phyloP scores from a whole-genome alignment of 2,329 filamentous ascomycete species.

The Aspergillus arachidicola region DNA sequence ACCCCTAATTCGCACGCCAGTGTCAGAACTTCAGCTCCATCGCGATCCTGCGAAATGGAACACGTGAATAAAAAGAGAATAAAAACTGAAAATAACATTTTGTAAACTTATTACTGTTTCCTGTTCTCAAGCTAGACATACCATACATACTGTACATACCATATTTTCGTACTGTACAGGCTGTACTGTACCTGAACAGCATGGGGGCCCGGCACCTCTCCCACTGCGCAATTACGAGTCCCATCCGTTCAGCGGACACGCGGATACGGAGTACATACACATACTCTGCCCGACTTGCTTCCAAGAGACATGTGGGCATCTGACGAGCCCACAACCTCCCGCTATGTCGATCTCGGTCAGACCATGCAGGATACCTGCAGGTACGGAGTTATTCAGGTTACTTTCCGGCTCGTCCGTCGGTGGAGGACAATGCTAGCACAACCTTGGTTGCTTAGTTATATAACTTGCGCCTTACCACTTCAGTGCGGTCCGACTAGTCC shows the following conservation, averaged over 20 bases:
- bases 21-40: not conserved
- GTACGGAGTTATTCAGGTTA: not conserved
- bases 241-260: not conserved
- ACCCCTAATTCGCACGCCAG: not conserved
- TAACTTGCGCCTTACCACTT: not conserved
- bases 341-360: not conserved
- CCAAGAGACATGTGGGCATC: not conserved
- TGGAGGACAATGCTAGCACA: not conserved
- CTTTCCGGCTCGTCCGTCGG: not conserved
- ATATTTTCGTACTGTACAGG: too few species aligned
- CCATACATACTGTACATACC: too few species aligned
- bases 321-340: not conserved
- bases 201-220: not conserved
- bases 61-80: too few species aligned
- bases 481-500: slow-evolving; percentile 3
- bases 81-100: not conserved
- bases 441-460: not conserved
- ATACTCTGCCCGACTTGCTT: not conserved
- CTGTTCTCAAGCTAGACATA: too few species aligned
- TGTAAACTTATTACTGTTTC: not conserved
- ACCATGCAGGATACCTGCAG: not conserved
- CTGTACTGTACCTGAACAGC: not conserved
- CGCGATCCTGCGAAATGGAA: not conserved
- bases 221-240: not conserved
- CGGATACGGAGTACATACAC: not conserved